A percentile compares a stretch with the other conserved stretches of the same genome.
These are phyloP conservation scores for Pseudogymnoascus destructans DNA, from an alignment of 2,329 filamentous ascomycete genomes.

Conservation along the genomic window DNA sequence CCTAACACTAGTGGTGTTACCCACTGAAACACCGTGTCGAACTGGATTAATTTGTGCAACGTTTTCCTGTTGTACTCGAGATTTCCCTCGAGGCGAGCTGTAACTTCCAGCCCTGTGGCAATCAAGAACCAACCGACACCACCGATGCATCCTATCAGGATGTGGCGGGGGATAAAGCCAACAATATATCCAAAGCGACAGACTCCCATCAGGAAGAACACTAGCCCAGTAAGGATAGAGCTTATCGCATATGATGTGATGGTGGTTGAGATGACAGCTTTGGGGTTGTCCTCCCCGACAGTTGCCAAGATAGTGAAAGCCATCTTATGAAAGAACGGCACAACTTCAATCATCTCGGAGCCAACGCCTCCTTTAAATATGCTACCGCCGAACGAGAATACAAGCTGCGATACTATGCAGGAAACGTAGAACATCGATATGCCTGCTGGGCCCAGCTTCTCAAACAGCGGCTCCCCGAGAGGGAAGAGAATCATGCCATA, in stretches of 20 bases:
- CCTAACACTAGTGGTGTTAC: conserved; percentile 64
- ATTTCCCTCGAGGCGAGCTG: conserved; percentile 73
- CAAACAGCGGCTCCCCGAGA: conserved; percentile 74
- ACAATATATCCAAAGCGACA: conserved; percentile 85
- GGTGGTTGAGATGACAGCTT: conserved; percentile 84
- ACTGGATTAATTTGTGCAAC: conserved; percentile 56
- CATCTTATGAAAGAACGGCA: conserved; percentile 99
- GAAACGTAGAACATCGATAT: conserved; percentile 99
- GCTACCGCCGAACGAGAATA: conserved; percentile 73
- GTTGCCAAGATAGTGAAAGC: conserved; percentile 69
- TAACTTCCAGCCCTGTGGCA: conserved; percentile 85
- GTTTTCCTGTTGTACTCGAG: conserved; percentile 71
- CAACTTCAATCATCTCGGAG: conserved; percentile 96
- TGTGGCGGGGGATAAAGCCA: conserved; percentile 92
- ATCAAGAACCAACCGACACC: conserved; percentile 93
- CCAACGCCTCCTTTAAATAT: conserved; percentile 84
- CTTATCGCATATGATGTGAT: conserved; percentile 85
- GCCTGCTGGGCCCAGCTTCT: conserved; percentile 74
- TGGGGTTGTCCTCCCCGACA: conserved; percentile 67
- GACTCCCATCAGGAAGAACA: conserved; percentile 83
- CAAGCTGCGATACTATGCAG: conserved; percentile 85
- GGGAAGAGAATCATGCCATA: conserved; percentile 97
- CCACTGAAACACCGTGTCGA: conserved; percentile 73
- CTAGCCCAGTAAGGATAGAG: conserved; percentile 76
- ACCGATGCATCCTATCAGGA: conserved; percentile 92